Base-by-base conservation (phyloP, 2,329 filamentous ascomycete species). In the Talaromyces sp. region DNA sequence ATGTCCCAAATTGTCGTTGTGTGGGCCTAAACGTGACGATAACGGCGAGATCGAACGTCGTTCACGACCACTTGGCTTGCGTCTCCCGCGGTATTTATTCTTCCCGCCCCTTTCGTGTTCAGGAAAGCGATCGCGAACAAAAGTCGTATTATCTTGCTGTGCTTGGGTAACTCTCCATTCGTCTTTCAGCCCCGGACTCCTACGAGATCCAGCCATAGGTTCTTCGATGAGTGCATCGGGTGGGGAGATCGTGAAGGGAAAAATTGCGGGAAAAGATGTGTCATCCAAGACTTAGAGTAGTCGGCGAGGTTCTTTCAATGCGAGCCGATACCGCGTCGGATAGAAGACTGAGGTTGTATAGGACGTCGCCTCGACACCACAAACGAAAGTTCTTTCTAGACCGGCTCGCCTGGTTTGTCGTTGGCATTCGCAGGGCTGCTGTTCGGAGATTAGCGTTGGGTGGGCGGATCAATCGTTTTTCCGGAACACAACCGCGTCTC, bases 171-270 rank as follows among this genome's bases (percentile, higher is more conserved):
- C 75, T 75, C 76, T 80, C 79, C 80, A 80, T 75, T 80, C 74
- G 72, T 81, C 76, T 79, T 75, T 82, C 77, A 81, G 75, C 71
- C 76, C 75, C 72, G 78, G 78, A 76, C 77, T 80, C 75, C 75
- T 76, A 75, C 73, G 76, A 72, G 78, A 79, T 73, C 77, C 77
- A 76, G 79, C 79, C 80, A 82, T 82, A 75, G 77, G 76, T 72
- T 71, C 69, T 68, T 66, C 67, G 70, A 70, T 71, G 72, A 69
- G 77, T 68, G 74, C 79, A 81, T 81, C 73, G 72, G 75, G 63
- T 55, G 60, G 39, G 39, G 42, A 40, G 42, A 60, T 28, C 28
- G 50, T 48, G n/a, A 64, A 16, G 31, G 28, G 31, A 35, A 48
- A 58, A 56, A 25, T 28, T 33, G 21, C 31, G 14, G 52, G 31